These are phyloP conservation scores for Bipolaris sorokiniana DNA, from an alignment of 2,329 filamentous ascomycete species.

Conservation along the genomic window DNA sequence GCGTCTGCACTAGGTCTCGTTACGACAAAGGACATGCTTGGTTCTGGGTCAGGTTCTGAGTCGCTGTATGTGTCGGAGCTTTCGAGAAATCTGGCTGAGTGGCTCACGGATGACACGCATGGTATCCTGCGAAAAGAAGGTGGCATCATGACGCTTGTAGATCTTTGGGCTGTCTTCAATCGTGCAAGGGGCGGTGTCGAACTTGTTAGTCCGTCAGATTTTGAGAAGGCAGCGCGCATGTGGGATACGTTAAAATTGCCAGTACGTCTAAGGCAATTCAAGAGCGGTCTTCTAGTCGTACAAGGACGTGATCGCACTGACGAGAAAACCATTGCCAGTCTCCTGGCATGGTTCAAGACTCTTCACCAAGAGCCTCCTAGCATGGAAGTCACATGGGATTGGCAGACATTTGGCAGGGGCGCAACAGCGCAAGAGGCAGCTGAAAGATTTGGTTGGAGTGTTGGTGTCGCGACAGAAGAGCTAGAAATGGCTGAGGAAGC, in stretches of 20 bases:
- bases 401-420: conserved; percentile 77
- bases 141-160: conserved; percentile 50
- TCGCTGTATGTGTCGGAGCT: conserved; percentile 79
- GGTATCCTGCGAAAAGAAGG: conserved; percentile 47
- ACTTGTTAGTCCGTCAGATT: conserved; percentile 87
- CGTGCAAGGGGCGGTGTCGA: conserved; percentile 91
- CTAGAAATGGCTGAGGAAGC: conserved; percentile 96
- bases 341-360: conserved; percentile 78
- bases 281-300: conserved; percentile 91
- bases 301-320: conserved; percentile 88
- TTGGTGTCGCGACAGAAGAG: conserved; percentile 94
- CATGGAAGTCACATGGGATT: conserved; percentile 74
- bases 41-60: conserved; percentile 74
- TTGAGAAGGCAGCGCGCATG: conserved; percentile 83
- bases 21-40: conserved; percentile 94
- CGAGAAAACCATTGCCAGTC: conserved; percentile 79
- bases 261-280: conserved; percentile 85
- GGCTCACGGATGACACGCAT: conserved; percentile 47
- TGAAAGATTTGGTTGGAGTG: conserved; percentile 93
- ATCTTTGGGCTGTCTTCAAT: conserved; percentile 74
- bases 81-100: conserved; percentile 50
- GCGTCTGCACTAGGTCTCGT: conserved; percentile 83
- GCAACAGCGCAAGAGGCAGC: conserved; percentile 90
- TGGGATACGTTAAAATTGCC: conserved; percentile 90
- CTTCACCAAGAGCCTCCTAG: conserved; percentile 70